These are phyloP conservation scores for Ananas comosus DNA, from an alignment of 176 grass and related monocot genomes.

Conservation along the genomic window DNA sequence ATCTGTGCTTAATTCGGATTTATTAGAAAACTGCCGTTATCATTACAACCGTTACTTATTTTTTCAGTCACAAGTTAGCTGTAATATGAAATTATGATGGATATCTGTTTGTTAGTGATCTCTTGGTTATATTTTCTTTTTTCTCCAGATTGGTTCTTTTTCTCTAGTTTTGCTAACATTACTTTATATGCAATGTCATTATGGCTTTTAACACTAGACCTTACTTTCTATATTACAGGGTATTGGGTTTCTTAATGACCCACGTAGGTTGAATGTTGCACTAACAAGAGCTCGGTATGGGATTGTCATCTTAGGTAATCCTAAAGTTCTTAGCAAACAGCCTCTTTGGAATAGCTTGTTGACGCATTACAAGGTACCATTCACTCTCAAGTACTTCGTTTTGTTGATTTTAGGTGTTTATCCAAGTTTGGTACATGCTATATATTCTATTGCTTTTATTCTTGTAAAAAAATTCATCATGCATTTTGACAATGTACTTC, in stretches of 20 bases:
- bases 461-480: too few relatives aligned
- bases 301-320: constrained; percentile 95
- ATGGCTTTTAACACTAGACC: not conserved
- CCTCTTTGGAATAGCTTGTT: constrained; percentile 99
- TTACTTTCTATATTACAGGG: constrained; percentile 37
- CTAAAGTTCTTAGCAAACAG: constrained; percentile 98
- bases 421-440: not conserved
- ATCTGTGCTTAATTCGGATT: not conserved
- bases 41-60: too few relatives aligned
- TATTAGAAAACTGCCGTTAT: not conserved
- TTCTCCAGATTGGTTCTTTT: not conserved
- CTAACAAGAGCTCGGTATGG: constrained; percentile 96
- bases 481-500: too few relatives aligned
- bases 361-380: constrained; percentile 93
- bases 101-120: not conserved
- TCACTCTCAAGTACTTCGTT: not conserved
- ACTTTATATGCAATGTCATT: not conserved
- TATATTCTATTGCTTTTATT: too few relatives aligned
- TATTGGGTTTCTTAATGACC: constrained; percentile 99
- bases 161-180: not conserved
- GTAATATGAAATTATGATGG: not conserved
- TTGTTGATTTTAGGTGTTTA: not conserved
- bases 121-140: not conserved
- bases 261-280: constrained; percentile 96
- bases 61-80: not conserved